Percentiles rank a stretch among this genome's conserved stretches.
Evolutionary conservation across 2,329 filamentous ascomycete species (phyloP).

Genomic region (Ophiosphaerella narmari): DNA sequence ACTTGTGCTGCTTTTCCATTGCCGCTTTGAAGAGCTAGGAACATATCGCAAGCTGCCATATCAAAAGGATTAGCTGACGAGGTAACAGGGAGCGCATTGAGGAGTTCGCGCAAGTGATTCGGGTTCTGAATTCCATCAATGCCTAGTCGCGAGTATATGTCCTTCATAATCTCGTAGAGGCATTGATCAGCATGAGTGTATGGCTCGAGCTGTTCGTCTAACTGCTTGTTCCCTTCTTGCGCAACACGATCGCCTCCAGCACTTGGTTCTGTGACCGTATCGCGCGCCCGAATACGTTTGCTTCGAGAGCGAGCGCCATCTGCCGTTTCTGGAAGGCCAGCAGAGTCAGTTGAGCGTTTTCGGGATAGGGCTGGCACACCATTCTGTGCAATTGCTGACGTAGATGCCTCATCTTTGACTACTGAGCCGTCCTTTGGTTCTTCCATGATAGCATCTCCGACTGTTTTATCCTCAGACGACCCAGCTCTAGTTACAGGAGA

Average conservation of each 20-base stretch:
- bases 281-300: constrained; percentile 64
- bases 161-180: constrained; percentile 59
- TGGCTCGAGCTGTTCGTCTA: constrained; percentile 59
- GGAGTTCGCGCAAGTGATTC: constrained; percentile 39
- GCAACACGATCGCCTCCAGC: constrained; percentile 53
- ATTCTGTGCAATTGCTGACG: constrained; percentile 29
- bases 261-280: constrained; percentile 56
- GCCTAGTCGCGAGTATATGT: constrained; percentile 58
- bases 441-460: constrained; percentile 26
- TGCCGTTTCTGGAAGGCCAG: constrained; percentile 61
- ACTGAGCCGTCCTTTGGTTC: constrained; percentile 16
- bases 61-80: constrained; percentile 24
- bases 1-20: constrained; percentile 51
- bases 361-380: constrained; percentile 51
- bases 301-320: constrained; percentile 64
- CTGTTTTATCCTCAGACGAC: constrained; percentile 5
- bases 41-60: constrained; percentile 51
- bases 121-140: constrained; percentile 53
- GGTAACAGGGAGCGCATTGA: constrained; percentile 22
- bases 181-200: constrained; percentile 62
- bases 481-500: not conserved
- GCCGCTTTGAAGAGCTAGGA: constrained; percentile 40
- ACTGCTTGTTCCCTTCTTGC: constrained; percentile 59
- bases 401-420: constrained; percentile 22
- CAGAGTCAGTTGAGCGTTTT: constrained; percentile 65